Conservation (phyloP, 441 rosid genomes). For the Biscutella laevigata region DNA sequence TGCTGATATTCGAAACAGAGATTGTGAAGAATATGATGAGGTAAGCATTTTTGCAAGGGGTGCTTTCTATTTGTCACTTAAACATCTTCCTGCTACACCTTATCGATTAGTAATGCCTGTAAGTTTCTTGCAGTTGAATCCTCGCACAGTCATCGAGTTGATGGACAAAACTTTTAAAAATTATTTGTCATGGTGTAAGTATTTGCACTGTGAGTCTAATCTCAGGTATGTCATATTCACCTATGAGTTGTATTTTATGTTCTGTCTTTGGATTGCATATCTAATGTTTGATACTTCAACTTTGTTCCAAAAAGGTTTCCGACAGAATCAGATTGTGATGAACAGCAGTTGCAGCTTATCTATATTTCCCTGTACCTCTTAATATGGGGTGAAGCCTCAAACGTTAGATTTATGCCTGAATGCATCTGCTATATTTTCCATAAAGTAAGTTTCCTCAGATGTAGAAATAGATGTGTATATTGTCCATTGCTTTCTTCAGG, state of each 20-base stretch:
- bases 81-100: neutral
- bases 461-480: constrained; percentile 30
- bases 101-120: constrained; percentile 21
- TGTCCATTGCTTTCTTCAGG: constrained; percentile 21
- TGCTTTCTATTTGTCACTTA: neutral
- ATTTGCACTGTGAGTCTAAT: constrained; percentile 43
- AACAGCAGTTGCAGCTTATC: constrained; percentile 60
- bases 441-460: constrained; percentile 51
- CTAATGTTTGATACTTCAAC: constrained; percentile 17
- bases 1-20: constrained; percentile 56
- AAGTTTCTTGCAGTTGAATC: constrained; percentile 54
- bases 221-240: constrained; percentile 38
- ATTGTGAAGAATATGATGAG: constrained; percentile 32
- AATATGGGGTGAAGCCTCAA: constrained; percentile 99
- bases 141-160: constrained; percentile 40
- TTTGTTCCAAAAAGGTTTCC: constrained; percentile 47
- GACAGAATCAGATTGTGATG: constrained; percentile 26
- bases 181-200: constrained; percentile 84
- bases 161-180: constrained; percentile 63
- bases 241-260: neutral
- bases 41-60: constrained; percentile 29
- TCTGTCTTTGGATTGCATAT: constrained; percentile 14
- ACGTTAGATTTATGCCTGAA: constrained; percentile 97
- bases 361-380: constrained; percentile 84
- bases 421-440: constrained; percentile 97